Base-by-base conservation (phyloP, 805 yeast genomes). In the Metschnikowia santaceciliae region DNA sequence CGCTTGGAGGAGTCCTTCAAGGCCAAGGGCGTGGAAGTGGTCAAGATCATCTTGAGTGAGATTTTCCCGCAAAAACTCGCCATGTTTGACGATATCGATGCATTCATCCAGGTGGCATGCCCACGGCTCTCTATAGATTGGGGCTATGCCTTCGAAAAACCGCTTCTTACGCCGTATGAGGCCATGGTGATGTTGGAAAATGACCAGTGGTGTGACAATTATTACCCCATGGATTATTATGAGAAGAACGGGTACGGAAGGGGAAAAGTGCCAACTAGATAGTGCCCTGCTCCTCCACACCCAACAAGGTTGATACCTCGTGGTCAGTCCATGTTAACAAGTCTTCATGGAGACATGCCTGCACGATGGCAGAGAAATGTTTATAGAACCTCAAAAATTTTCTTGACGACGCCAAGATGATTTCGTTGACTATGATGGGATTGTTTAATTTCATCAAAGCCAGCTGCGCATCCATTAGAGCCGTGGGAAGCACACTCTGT, bases 131-230 rank as follows among this genome's bases (percentile, higher is more conserved):
- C 96, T 1, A 92, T 94, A 39, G 99, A 94, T 67, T 94, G 99
- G 99, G 99, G 99, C 0, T 94, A 94, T 66, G 99, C 99, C 0
- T 94, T 94, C 63, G 83, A 83, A 52, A 88, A 87, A 62, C 99
- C 99, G 0, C 71, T 94, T 40, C 70, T 94, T 51, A 92, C 99
- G 0, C 99, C 99, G 0, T 94, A 94, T 65, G 99, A 94, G 64
- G 90, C 97, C 0, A 90, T 88, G 89, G 96, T 91, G 4, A 79
- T 90, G 78, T 67, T 94, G 58, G 86, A 81, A 6, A 77, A 83
- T 42, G 97, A 90, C 61, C 71, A 71, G 35, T 88, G 94, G 81
- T 72, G 68, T 42, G 79, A 78, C 38, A 74, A 74, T 1, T 83
- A 77, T 51, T 94, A 94, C 64, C 97, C 97, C 8, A 94, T 94